Conservation (phyloP, 129 eudicot species). For the Solidago caesia region DNA sequence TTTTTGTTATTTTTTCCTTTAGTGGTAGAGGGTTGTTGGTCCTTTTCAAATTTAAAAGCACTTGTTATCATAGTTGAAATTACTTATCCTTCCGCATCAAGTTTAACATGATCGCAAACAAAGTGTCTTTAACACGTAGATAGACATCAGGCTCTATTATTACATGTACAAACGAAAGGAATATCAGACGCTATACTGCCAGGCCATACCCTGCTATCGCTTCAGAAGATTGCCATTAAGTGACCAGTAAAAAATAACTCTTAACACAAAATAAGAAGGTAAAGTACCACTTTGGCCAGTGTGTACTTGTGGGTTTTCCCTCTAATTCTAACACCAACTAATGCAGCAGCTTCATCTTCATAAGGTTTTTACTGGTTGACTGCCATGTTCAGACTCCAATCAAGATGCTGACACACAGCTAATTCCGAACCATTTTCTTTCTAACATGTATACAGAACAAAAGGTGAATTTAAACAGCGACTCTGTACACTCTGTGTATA, state of each 20-base stretch:
- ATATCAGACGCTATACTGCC: neutral
- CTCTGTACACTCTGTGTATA: neutral
- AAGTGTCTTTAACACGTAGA: too few relatives aligned
- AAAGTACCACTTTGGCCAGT: neutral
- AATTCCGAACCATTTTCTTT: too few relatives aligned
- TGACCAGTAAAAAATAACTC: neutral
- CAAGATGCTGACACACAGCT: neutral
- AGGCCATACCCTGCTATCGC: too few relatives aligned
- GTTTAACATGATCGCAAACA: too few relatives aligned
- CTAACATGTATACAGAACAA: neutral
- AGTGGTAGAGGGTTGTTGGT: too few relatives aligned
- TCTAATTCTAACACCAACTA: neutral
- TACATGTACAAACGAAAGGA: too few relatives aligned
- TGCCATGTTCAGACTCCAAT: constrained; percentile 6
- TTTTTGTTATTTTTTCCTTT: too few relatives aligned
- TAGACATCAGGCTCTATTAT: too few relatives aligned
- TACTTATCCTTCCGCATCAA: too few relatives aligned
- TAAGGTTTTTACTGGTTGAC: neutral
- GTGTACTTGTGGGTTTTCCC: constrained; percentile 13
- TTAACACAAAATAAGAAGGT: constrained; percentile 4
- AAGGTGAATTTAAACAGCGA: constrained; percentile 8
- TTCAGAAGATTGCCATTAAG: too few relatives aligned
- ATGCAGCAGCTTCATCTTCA: neutral
- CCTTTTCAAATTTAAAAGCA: too few relatives aligned
- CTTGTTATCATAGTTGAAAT: too few relatives aligned